Evolutionary conservation across 495 filamentous ascomycete species (phyloP).

Genomic region (Terfezia claveryi): DNA sequence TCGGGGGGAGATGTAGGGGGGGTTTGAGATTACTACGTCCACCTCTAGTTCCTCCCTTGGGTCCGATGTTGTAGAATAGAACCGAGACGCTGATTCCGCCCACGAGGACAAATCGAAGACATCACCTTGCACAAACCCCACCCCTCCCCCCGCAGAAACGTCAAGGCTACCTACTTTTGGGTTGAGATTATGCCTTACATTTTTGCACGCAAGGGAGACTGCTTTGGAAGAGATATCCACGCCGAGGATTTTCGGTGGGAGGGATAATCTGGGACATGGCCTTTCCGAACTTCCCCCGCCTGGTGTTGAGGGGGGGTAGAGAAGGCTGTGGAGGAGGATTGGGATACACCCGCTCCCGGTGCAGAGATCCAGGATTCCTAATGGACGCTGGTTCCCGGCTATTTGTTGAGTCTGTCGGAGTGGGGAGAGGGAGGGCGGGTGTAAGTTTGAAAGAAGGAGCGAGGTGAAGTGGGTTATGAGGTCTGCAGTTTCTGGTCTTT

Average conservation of each 20-base stretch:
- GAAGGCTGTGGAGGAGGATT: conserved; percentile 39
- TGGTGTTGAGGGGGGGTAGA: neutral
- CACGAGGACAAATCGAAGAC: conserved; percentile 25
- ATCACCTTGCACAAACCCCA: conserved; percentile 33
- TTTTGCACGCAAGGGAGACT: conserved; percentile 36
- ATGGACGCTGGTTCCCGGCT: neutral
- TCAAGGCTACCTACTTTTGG: conserved; percentile 1
- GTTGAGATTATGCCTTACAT: conserved; percentile 31
- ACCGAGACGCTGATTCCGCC: neutral
- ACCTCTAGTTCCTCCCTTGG: conserved; percentile 12
- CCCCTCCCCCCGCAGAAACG: neutral
- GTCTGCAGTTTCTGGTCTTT: conserved; percentile 45
- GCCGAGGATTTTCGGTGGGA: conserved; percentile 20
- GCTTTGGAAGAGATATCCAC: conserved; percentile 42
- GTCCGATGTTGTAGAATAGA: neutral
- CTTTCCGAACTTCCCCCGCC: too few relatives aligned
- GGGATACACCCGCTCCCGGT: conserved; percentile 82
- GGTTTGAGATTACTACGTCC: conserved; percentile 71
- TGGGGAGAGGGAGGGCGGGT: too few relatives aligned
- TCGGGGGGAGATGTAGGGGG: conserved; percentile 59
- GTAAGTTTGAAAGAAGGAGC: conserved; percentile 16
- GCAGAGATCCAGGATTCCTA: conserved; percentile 65
- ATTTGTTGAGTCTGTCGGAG: neutral
- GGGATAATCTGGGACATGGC: too few relatives aligned
- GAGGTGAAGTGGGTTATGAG: conserved; percentile 36